phyloP scores from a whole-genome alignment of 169 alveolate species.

The Plasmodium chabaudi region DNA sequence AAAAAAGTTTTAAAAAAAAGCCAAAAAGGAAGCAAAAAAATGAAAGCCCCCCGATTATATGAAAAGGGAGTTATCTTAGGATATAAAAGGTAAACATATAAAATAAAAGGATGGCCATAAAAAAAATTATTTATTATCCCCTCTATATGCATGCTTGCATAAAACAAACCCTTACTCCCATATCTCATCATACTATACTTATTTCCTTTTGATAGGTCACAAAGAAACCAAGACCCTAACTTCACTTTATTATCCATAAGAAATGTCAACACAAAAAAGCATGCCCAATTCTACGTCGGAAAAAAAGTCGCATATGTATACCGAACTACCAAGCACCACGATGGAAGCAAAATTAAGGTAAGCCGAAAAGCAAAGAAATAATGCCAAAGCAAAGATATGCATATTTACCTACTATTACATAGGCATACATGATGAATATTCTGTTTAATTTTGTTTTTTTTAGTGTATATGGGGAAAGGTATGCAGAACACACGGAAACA shows the following conservation, averaged over 20 bases:
- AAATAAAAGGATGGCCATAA: background rate
- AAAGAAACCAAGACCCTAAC: conserved; percentile 95
- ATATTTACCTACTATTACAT: background rate
- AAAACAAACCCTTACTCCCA: background rate
- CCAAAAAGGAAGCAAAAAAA: conserved; percentile 76
- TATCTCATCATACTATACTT: background rate
- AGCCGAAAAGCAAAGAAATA: too few relatives aligned
- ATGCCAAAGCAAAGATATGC: too few relatives aligned
- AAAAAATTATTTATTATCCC: background rate
- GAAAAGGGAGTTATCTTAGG: conserved; percentile 93
- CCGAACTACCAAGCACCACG: conserved; percentile 94
- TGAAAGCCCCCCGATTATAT: conserved; percentile 92
- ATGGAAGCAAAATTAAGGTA: conserved; percentile 95
- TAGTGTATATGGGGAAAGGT: conserved; percentile 97
- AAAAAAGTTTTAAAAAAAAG: conserved; percentile 65
- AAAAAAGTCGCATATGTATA: conserved; percentile 98
- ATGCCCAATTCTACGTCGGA: conserved; percentile 97
- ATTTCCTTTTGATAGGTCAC: conserved; percentile 87
- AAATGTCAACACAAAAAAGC: conserved; percentile 96
- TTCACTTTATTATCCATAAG: conserved; percentile 95
- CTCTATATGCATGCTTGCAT: background rate
- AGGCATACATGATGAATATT: background rate
- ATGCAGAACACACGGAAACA: conserved; percentile 97
- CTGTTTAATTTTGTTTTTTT: background rate
- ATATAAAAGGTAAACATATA: conserved; percentile 89